A percentile compares a stretch with the other conserved stretches of the same genome.
Evolutionary conservation across 169 alveolate species (phyloP).

Genomic region (Eimeria acervulina): DNA sequence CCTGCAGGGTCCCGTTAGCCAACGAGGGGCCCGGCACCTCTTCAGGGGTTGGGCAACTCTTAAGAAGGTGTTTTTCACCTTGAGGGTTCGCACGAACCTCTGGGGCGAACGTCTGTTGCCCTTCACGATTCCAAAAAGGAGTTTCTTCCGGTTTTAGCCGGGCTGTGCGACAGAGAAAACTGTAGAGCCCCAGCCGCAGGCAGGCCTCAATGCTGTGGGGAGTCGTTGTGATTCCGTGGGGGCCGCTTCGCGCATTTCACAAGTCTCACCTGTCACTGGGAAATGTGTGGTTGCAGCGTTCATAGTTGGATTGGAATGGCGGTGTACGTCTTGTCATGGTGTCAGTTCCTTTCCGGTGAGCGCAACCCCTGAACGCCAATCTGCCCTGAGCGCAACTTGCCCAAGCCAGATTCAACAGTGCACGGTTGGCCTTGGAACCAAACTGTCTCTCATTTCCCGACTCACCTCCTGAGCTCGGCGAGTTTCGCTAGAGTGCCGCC

Average conservation of each 20-base stretch:
- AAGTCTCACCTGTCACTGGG: background rate
- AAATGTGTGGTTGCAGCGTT: constrained; percentile 48
- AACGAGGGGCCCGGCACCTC: background rate
- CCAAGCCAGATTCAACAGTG: background rate
- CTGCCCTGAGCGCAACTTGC: background rate
- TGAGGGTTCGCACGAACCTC: background rate
- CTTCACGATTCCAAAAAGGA: background rate
- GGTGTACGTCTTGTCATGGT: constrained; percentile 48
- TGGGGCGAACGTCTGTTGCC: background rate
- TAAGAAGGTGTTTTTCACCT: background rate
- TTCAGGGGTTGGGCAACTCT: background rate
- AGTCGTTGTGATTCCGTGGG: background rate
- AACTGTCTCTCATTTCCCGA: background rate
- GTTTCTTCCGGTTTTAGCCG: background rate
- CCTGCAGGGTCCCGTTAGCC: background rate
- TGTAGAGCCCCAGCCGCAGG: background rate
- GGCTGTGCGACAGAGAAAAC: background rate
- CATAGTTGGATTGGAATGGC: constrained; percentile 60
- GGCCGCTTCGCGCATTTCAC: background rate
- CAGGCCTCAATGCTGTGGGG: background rate
- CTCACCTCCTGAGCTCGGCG: background rate
- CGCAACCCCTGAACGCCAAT: background rate
- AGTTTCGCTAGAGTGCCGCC: background rate
- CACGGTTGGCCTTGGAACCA: background rate
- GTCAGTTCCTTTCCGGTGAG: constrained; percentile 51